phyloP scores from a whole-genome alignment of 2,329 filamentous ascomycete species.

The Dichotomopilus funicola region DNA sequence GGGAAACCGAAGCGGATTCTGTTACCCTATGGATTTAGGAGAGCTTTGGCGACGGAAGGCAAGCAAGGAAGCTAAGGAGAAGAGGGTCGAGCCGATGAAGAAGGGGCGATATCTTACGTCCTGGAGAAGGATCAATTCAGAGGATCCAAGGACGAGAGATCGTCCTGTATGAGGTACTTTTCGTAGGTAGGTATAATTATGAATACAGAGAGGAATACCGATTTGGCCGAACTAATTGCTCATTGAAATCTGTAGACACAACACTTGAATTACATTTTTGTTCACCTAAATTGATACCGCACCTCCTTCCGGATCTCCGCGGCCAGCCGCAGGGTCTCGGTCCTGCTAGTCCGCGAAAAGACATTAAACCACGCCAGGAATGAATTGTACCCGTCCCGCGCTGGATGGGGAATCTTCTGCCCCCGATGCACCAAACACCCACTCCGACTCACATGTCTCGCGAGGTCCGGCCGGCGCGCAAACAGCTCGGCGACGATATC shows the following conservation, averaged over 20 bases:
- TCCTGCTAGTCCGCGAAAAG: background rate
- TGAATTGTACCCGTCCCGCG: background rate
- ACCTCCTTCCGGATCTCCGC: background rate
- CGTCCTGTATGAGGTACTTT: background rate
- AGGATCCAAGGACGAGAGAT: conserved; percentile 3
- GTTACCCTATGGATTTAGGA: background rate
- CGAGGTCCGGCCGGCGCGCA: background rate
- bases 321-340: background rate
- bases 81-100: conserved; percentile 4
- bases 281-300: background rate
- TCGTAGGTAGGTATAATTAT: background rate
- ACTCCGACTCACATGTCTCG: background rate
- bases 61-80: conserved; percentile 1
- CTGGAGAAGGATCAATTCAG: conserved; percentile 2
- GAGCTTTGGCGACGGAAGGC: background rate
- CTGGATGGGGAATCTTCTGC: background rate
- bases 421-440: background rate
- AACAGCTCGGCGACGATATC: background rate
- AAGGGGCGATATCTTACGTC: conserved; percentile 3
- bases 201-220: background rate
- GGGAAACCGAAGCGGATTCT: background rate
- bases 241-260: too few relatives aligned
- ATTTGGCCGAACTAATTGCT: too few relatives aligned
- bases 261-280: too few relatives aligned
- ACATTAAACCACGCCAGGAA: background rate